Evolutionary conservation across 2,329 filamentous ascomycete species (phyloP).

Genomic region (Penicillium corylophilum): DNA sequence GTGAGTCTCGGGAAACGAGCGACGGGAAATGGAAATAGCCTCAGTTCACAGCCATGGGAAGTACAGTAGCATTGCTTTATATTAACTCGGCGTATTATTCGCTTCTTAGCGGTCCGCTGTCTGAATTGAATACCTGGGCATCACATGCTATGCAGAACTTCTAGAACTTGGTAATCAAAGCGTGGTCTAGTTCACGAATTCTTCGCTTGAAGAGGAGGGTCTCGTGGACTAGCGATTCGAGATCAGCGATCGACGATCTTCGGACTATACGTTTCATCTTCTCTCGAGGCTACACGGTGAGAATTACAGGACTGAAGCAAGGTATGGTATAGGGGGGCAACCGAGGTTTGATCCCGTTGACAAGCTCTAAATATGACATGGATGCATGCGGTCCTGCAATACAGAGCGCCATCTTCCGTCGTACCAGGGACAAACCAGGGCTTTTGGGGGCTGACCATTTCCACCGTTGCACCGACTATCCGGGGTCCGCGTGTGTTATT

Average conservation of each 20-base stretch:
- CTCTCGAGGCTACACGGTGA: neutral
- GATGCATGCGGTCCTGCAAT: neutral
- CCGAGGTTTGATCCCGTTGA: neutral
- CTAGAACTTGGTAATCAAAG: neutral
- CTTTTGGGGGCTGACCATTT: constrained; percentile 2
- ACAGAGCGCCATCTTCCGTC: neutral
- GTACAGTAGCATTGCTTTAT: constrained; percentile 6
- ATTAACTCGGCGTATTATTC: neutral
- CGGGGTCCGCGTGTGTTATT: constrained; percentile 1
- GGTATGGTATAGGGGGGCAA: neutral
- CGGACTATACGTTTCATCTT: neutral
- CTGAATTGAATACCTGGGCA: neutral
- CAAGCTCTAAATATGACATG: neutral
- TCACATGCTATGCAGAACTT: constrained; percentile 2
- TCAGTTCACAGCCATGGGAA: neutral
- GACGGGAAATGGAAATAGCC: neutral
- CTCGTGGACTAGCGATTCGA: neutral
- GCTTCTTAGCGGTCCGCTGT: neutral
- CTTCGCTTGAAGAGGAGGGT: too few relatives aligned
- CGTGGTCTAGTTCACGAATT: neutral
- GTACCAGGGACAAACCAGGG: neutral
- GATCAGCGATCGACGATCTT: neutral
- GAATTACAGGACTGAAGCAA: neutral
- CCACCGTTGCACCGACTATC: constrained; percentile 15
- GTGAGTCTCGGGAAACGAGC: neutral